Base-by-base conservation (phyloP, 805 yeast species). In the Sugiyamaella marilandica region DNA sequence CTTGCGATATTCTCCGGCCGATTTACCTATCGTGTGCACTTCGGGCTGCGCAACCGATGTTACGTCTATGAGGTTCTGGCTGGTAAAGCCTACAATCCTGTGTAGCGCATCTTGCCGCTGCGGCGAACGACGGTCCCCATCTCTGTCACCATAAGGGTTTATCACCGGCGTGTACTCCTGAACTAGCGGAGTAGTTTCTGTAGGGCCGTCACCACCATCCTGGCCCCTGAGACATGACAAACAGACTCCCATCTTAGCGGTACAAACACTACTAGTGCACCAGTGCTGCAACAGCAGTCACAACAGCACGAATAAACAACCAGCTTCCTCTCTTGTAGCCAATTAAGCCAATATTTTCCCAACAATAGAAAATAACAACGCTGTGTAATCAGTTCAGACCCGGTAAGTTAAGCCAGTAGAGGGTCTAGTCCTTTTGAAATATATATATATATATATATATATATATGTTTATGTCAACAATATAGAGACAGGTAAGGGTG, bases 1-100 rank as follows among this genome's bases (percentile, higher is more conserved):
- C 37, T 19, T 37, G 19, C 54, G 55, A 34, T 55, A 58, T 39
- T 58, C 61, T 5, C 43, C 49, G 7, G 56, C 56, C 8, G 54
- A 44, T 21, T 50, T 36, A 41, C 59, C 57, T n/a, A 44, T 43
- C 2, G 56, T 37, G 18, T 49, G 49, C 8, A 52, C 55, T 33
- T 59, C 60, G 2, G 57, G 59, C 44, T 49, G 56, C 11, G 53
- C 53, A 10, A 55, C 57, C 14, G 60, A 49, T 19, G 58, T 55
- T 2, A 59, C 57, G 36, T 59, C 60, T 18, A 59, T 59, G 13
- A 59, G 48, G 43, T 53, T 59, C 34, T 52, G 36, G 10, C 60
- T 60, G 7, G 59, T 57, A 47, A 55, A 55, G 11, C 52, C 41
- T 11, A 59, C 60, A 46, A 59, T 59, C 18, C 37, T 36, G 24